Percentiles rank a stretch among this genome's conserved stretches.
These are phyloP conservation scores for Ophiostoma fasciatum DNA, from an alignment of 2,329 filamentous ascomycete species.

Conservation along the genomic window DNA sequence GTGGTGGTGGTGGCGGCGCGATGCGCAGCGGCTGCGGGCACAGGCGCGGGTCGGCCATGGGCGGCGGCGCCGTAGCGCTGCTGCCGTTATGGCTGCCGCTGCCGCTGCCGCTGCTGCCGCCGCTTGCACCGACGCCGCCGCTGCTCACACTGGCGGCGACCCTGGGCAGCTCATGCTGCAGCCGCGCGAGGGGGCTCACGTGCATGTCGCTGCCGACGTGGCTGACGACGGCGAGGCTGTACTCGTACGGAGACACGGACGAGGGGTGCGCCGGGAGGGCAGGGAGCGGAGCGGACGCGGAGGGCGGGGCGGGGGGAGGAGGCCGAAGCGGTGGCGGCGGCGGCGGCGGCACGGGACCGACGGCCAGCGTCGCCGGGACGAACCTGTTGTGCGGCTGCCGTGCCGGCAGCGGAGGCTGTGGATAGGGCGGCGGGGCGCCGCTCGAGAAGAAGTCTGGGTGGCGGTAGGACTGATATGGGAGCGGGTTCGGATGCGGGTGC, in stretches of 20 bases:
- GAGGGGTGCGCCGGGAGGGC: neutral
- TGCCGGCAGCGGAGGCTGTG: too few species aligned
- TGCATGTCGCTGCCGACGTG: neutral
- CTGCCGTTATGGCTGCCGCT: neutral
- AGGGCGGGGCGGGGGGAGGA: too few species aligned
- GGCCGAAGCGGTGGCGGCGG: too few species aligned
- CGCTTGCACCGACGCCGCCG: neutral
- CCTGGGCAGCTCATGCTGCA: conserved; percentile 2
- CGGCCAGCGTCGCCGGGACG: neutral
- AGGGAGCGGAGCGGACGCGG: neutral
- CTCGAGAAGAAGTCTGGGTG: too few species aligned
- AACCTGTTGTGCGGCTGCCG: neutral
- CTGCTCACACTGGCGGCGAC: neutral
- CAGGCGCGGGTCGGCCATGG: neutral
- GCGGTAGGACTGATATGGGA: too few species aligned
- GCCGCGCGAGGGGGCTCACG: neutral
- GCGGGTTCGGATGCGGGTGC: too few species aligned
- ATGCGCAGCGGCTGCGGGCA: conserved; percentile 2
- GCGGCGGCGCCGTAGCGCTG: neutral
- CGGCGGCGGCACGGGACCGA: too few species aligned
- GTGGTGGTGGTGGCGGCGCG: too few species aligned
- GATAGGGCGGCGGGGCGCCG: too few species aligned
- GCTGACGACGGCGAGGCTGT: neutral
- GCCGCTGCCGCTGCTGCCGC: neutral
- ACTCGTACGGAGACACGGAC: neutral